Conservation (phyloP, 2,329 filamentous ascomycete species). For the Metarhizium brunneum region DNA sequence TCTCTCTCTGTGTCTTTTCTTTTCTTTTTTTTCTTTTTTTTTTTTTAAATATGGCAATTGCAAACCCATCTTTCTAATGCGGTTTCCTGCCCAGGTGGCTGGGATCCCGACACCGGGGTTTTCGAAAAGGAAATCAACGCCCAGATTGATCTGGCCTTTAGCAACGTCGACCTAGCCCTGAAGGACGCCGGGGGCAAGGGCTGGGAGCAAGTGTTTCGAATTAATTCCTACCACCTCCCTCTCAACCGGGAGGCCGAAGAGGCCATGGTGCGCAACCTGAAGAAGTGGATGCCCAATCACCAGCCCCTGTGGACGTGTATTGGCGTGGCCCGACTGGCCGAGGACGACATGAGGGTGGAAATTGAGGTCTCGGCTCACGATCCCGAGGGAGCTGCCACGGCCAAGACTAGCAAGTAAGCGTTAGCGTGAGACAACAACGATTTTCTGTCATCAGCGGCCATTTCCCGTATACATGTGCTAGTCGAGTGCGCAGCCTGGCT, state of each 20-base stretch:
- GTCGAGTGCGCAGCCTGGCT: not conserved
- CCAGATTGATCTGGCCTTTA: slow-evolving; percentile 44
- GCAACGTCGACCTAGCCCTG: slow-evolving; percentile 44
- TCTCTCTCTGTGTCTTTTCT: too few species aligned
- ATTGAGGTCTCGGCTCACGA: slow-evolving; percentile 46
- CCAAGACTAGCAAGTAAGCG: not conserved
- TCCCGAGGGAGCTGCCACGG: not conserved
- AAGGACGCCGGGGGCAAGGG: slow-evolving; percentile 44
- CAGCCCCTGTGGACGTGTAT: slow-evolving; percentile 44
- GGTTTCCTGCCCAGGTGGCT: slow-evolving; percentile 17
- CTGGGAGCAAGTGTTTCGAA: slow-evolving; percentile 43
- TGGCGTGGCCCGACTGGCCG: slow-evolving; percentile 37
- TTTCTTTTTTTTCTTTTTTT: too few species aligned
- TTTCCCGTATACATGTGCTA: not conserved
- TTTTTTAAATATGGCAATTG: slow-evolving; percentile 15
- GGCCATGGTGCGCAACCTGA: slow-evolving; percentile 36
- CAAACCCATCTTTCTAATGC: slow-evolving; percentile 39
- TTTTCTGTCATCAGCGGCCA: too few species aligned
- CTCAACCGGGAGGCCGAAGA: slow-evolving; percentile 29
- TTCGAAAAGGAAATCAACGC: slow-evolving; percentile 27
- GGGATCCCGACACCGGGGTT: slow-evolving; percentile 15
- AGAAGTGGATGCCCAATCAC: slow-evolving; percentile 42
- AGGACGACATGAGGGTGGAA: slow-evolving; percentile 45
- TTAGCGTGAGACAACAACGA: not conserved
- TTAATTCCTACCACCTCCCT: slow-evolving; percentile 35